phyloP scores from a whole-genome alignment of 371 early-diverging fungal species.

The Circinella minor region DNA sequence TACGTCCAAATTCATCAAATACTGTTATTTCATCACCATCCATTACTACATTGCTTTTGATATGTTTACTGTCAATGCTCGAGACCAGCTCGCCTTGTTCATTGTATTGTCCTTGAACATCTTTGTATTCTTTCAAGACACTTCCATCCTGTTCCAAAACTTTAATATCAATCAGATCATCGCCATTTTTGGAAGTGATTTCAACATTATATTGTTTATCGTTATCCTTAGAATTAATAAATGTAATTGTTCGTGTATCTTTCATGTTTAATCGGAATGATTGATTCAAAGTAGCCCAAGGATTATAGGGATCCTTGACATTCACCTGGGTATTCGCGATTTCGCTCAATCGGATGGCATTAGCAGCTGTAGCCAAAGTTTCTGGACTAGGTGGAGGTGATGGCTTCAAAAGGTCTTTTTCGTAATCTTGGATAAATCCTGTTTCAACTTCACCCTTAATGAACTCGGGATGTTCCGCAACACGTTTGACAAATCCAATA shows the following conservation, averaged over 20 bases:
- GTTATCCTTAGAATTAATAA: slow-evolving; percentile 20
- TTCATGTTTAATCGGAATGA: slow-evolving; percentile 63
- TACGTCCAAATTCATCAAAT: slow-evolving; percentile 63
- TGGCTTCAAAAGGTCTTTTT: slow-evolving; percentile 69
- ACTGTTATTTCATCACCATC: slow-evolving; percentile 67
- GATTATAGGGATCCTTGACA: slow-evolving; percentile 53
- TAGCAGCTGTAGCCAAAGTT: slow-evolving; percentile 75
- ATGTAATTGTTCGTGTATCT: slow-evolving; percentile 44
- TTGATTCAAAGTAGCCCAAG: slow-evolving; percentile 61
- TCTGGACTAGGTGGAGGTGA: slow-evolving; percentile 54
- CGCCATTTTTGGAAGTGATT: slow-evolving; percentile 20
- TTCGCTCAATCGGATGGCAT: slow-evolving; percentile 64
- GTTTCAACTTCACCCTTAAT: slow-evolving; percentile 92
- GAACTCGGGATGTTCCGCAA: slow-evolving; percentile 84
- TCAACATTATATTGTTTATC: slow-evolving; percentile 36
- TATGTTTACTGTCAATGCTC: slow-evolving; percentile 60
- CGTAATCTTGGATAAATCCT: slow-evolving; percentile 84
- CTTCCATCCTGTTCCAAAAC: slow-evolving; percentile 27
- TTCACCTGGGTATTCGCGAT: slow-evolving; percentile 37
- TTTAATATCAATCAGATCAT: slow-evolving; percentile 33
- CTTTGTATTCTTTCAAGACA: slow-evolving; percentile 31
- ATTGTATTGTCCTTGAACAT: slow-evolving; percentile 36
- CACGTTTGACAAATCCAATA: slow-evolving; percentile 85
- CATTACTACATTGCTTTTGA: slow-evolving; percentile 64
- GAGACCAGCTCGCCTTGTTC: slow-evolving; percentile 56